Evolutionary conservation across 2,329 filamentous ascomycete genomes (phyloP).

Genomic region (Teratosphaeria destructans): DNA sequence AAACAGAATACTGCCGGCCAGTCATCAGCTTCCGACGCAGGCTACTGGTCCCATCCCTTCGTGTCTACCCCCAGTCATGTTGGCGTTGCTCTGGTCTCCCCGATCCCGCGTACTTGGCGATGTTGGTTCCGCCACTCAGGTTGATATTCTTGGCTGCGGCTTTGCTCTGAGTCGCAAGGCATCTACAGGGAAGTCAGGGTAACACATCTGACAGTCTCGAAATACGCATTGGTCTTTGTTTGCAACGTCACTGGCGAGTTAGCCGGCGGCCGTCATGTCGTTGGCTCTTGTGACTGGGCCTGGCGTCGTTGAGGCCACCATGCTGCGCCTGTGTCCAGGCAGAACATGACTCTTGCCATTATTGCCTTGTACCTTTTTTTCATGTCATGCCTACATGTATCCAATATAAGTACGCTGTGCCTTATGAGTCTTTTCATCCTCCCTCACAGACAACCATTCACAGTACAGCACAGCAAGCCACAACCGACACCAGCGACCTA

Average conservation of each 20-base stretch:
- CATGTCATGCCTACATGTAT: no score
- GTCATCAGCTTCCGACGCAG: not conserved
- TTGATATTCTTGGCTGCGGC: not conserved
- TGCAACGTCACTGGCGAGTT: not conserved
- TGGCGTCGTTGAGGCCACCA: not conserved
- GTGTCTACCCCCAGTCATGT: not conserved
- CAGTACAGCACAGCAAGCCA: not conserved
- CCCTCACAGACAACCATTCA: not conserved
- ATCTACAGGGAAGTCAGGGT: not conserved
- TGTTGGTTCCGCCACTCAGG: not conserved
- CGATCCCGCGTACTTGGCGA: not conserved
- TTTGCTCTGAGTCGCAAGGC: not conserved
- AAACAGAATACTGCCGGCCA: not conserved
- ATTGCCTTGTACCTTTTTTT: no score
- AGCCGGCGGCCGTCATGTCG: not conserved
- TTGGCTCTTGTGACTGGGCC: not conserved
- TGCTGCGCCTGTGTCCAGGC: not conserved
- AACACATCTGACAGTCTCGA: not conserved
- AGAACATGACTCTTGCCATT: not conserved
- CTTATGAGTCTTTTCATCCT: no score
- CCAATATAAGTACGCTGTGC: no score
- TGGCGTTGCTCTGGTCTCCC: not conserved
- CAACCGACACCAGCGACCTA: not conserved
- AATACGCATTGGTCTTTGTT: not conserved
- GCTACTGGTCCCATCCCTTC: not conserved